phyloP scores from a whole-genome alignment of 202 grass and related monocot species.

The Cymbopogon flexuosus region DNA sequence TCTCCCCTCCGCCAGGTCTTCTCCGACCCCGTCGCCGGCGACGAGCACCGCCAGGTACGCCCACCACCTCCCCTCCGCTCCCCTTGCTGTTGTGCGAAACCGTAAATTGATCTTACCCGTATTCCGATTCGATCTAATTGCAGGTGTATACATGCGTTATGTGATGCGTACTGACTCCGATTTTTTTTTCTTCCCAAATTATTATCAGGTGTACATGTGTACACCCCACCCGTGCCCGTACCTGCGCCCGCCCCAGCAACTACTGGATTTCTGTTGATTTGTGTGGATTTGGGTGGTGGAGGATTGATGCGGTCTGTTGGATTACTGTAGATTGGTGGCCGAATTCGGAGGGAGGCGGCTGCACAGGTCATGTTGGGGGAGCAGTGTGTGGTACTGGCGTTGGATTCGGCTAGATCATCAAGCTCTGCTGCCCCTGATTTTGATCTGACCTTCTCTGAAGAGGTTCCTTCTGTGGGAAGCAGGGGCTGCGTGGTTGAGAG shows the following conservation, averaged over 20 bases:
- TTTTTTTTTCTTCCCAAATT: not conserved
- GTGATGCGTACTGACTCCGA: not conserved
- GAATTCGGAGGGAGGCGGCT: conserved; percentile 2
- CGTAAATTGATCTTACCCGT: not conserved
- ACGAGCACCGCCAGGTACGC: not conserved
- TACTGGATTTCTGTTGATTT: not conserved
- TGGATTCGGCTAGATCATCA: conserved; percentile 32
- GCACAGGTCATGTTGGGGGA: conserved; percentile 25
- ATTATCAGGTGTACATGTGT: not conserved
- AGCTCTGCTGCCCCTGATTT: not conserved
- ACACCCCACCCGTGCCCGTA: not conserved
- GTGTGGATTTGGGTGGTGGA: conserved; percentile 22
- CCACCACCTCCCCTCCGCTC: not conserved
- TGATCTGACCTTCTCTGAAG: not conserved
- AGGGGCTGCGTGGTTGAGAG: not conserved
- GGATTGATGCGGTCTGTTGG: not conserved
- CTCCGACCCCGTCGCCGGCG: not conserved
- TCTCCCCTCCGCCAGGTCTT: not conserved
- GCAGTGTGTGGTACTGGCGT: not conserved
- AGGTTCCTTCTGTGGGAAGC: not conserved
- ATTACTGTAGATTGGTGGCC: not conserved
- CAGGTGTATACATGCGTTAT: not conserved
- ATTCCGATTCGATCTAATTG: not conserved
- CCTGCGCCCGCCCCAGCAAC: not conserved
- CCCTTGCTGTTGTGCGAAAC: not conserved